phyloP scores from a whole-genome alignment of 2,329 filamentous ascomycete species.

The Pyrenophora seminiperda region DNA sequence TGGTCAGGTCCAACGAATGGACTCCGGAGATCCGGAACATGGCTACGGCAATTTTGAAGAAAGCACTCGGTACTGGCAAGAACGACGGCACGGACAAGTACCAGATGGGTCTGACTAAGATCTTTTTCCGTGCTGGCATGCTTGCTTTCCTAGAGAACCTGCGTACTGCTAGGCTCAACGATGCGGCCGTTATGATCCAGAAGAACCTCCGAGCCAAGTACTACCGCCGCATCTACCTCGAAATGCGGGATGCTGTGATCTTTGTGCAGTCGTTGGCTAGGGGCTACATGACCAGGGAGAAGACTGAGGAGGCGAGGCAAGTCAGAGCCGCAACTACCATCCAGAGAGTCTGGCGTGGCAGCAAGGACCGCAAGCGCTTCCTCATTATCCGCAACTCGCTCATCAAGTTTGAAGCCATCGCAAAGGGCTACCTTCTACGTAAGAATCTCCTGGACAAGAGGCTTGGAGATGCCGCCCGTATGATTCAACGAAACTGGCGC shows the following conservation, averaged over 20 bases:
- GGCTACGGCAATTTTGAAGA: constrained; percentile 88
- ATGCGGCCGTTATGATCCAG: constrained; percentile 96
- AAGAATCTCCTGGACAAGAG: constrained; percentile 93
- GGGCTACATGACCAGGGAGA: constrained; percentile 76
- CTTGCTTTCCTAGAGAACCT: constrained; percentile 96
- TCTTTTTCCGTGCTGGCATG: constrained; percentile 99
- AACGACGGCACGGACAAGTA: constrained; percentile 82
- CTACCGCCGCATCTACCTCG: constrained; percentile 88
- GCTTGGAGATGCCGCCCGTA: constrained; percentile 84
- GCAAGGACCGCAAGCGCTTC: constrained; percentile 85
- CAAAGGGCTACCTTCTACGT: constrained; percentile 89
- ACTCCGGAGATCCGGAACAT: constrained; percentile 92
- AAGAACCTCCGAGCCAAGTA: constrained; percentile 97
- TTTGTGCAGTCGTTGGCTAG: constrained; percentile 77
- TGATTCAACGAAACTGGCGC: constrained; percentile 91
- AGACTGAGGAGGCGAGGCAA: constrained; percentile 78
- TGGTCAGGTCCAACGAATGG: constrained; percentile 88
- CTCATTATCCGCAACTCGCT: constrained; percentile 79
- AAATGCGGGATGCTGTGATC: constrained; percentile 81
- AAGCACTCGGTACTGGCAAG: constrained; percentile 74
- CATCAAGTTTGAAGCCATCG: constrained; percentile 83
- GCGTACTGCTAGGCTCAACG: constrained; percentile 85
- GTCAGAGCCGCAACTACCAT: constrained; percentile 91
- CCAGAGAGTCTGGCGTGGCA: constrained; percentile 91
- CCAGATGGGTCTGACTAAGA: constrained; percentile 95